Conservation (phyloP, 2,329 filamentous ascomycete species). For the Cephalotrichum gorgonifer region DNA sequence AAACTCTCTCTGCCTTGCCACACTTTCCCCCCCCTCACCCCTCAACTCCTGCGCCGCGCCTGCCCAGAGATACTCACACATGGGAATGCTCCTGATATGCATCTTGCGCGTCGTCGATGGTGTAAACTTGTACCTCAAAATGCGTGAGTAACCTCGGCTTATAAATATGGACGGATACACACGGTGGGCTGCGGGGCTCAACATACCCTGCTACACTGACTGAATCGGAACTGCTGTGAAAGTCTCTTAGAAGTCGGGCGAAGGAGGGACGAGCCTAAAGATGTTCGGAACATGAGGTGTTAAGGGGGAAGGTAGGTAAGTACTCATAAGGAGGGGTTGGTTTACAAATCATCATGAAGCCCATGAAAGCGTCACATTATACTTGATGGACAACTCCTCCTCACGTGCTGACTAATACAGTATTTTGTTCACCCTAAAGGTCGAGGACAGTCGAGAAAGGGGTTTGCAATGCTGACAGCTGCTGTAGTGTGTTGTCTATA, state of each 20-base stretch:
- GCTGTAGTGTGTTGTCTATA: neutral
- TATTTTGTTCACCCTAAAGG: neutral
- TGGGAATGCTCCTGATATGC: constrained; percentile 6
- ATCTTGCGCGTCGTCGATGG: constrained; percentile 2
- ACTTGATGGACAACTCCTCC: neutral
- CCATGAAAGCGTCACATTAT: neutral
- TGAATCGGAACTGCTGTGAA: neutral
- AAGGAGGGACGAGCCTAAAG: neutral
- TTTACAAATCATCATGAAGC: neutral
- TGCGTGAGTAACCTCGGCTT: neutral
- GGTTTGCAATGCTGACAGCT: too few relatives aligned
- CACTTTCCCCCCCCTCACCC: neutral
- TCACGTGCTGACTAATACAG: neutral
- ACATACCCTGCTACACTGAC: neutral
- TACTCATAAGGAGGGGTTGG: neutral
- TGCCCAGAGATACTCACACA: neutral
- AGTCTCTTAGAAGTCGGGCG: neutral
- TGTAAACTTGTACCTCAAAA: neutral
- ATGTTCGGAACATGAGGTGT: neutral
- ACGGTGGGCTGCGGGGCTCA: neutral
- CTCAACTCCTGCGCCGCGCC: neutral
- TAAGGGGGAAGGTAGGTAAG: neutral
- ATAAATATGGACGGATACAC: neutral
- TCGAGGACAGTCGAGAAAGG: too few relatives aligned
- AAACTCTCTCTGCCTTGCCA: too few relatives aligned